Conservation (phyloP, 148 eudicot species). For the Amaranthus palmeri region DNA sequence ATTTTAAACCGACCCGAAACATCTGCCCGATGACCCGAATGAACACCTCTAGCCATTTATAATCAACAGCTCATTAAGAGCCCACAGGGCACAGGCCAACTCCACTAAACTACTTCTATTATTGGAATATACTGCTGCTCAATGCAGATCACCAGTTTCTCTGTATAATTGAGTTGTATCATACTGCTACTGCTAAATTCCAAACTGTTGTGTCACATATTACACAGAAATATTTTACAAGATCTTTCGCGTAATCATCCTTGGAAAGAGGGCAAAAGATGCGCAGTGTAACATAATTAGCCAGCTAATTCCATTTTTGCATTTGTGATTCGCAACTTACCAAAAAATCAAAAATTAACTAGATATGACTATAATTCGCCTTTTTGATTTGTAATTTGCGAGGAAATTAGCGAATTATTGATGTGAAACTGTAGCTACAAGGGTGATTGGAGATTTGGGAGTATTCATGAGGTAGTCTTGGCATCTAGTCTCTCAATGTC, state of each 20-base stretch:
- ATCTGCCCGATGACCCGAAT: too few species aligned
- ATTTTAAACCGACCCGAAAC: too few species aligned
- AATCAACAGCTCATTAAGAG: conserved; percentile 21
- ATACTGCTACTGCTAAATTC: conserved; percentile 10
- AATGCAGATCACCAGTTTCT: neutral
- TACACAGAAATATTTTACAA: neutral
- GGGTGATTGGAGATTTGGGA: too few species aligned
- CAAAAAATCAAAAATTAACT: too few species aligned
- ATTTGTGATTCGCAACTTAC: too few species aligned
- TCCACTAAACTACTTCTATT: conserved; percentile 13
- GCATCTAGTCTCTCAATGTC: conserved; percentile 36
- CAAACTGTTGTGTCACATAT: neutral
- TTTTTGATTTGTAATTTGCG: too few species aligned
- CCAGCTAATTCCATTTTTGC: too few species aligned
- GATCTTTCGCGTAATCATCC: neutral
- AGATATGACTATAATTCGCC: too few species aligned
- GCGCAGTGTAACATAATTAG: neutral
- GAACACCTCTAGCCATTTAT: neutral
- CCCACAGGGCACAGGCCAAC: conserved; percentile 17
- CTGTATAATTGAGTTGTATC: conserved; percentile 15
- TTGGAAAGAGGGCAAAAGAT: neutral
- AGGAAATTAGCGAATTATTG: too few species aligned
- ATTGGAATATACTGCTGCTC: conserved; percentile 8
- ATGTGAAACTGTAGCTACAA: too few species aligned
- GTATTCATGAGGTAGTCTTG: neutral